Evolutionary conservation across 2,329 filamentous ascomycete species (phyloP), one percentile per base, ranked within the genome.

Genomic region (Alternaria angustiovoidea): DNA sequence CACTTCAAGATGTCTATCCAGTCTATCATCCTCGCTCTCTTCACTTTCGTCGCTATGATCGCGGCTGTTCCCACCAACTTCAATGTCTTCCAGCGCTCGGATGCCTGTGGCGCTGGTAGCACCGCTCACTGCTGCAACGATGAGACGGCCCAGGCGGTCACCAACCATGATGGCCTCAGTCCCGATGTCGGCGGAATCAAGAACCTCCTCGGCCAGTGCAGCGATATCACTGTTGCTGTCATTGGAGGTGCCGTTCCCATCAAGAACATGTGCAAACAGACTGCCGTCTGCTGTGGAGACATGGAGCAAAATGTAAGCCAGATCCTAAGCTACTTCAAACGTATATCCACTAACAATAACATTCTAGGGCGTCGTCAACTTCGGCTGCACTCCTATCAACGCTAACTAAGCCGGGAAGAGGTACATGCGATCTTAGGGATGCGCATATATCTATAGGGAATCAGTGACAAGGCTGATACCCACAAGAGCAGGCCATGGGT

Each of bases 391-490:
- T 20, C 38, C 38, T 39, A 8, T 39, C 38, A 39, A 39, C n/a
- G 16, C n/a, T 4, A 38, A 38, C 16, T 38, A n/a, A 38, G 7
- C 0, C 14, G 5, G 14, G 11, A 16, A 0, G 14, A 2, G 3
- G 32, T 14, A 36, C 14, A 36, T 14, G 14, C 2, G 11, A 6
- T 36, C 14, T 38, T 38, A 8, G 3, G n/a, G 34, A 38, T 38
- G 8, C 34, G 8, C 34, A 38, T 38, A n/a, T 32, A 7, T 26
- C 24, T 0, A 26, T 2, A 7, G 2, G 24, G 24, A 26, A 26
- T 1, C 0, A 7, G 24, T 26, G 24, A 26, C 24, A 2, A 7
- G 6, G 0, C 24, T 7, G 0, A 0, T 26, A 26, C 24, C 0
- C 24, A 0, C 24, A 26, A 26, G 24, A 26, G 24, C 0, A 0